Conservation (phyloP, 148 eudicot genomes). For the Tetragonia tetragonoides region DNA sequence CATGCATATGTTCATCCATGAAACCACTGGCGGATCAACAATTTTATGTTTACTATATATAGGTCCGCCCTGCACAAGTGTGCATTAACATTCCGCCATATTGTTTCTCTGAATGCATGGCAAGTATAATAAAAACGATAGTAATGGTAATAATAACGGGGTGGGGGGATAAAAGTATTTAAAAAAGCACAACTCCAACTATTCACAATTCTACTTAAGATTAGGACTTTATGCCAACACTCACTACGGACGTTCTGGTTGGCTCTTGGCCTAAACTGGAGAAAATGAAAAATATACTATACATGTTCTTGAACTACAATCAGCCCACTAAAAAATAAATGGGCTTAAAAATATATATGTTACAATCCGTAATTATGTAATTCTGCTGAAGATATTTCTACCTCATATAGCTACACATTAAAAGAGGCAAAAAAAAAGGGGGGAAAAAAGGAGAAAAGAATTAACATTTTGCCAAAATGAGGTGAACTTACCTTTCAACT, state of each 20-base stretch:
- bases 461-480: slow-evolving; percentile 31
- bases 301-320: slow-evolving; percentile 37
- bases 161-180: no score
- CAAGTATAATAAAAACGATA: no score
- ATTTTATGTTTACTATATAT: no score
- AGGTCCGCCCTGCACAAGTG: no score
- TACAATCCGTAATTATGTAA: slow-evolving; percentile 33
- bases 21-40: no score
- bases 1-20: no score
- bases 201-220: slow-evolving; percentile 13
- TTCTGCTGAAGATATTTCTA: slow-evolving; percentile 25
- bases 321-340: slow-evolving; percentile 33
- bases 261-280: slow-evolving; percentile 5
- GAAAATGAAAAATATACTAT: slow-evolving; percentile 28
- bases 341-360: slow-evolving; percentile 32
- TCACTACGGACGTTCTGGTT: slow-evolving; percentile 9
- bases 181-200: background rate
- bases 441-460: slow-evolving; percentile 20
- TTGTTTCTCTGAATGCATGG: no score
- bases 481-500: slow-evolving; percentile 25
- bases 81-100: no score
- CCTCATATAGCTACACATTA: slow-evolving; percentile 25
- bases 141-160: no score
- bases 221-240: slow-evolving; percentile 18
- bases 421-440: slow-evolving; percentile 4